These are phyloP conservation scores for Theobroma cacao DNA, from an alignment of 345 rosid genomes.

Conservation along the genomic window DNA sequence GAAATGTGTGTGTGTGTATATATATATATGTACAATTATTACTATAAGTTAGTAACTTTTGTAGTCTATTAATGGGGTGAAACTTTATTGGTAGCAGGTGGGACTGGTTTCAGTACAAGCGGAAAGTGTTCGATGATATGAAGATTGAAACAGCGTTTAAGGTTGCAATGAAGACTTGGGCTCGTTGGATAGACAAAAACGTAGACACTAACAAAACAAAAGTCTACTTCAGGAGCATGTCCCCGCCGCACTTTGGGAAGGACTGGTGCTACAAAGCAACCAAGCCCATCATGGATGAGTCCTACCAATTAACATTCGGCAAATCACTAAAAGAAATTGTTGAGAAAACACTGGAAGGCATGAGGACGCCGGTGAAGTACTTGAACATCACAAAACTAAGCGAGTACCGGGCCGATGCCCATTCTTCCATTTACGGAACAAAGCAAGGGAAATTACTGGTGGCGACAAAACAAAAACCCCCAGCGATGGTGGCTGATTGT, in stretches of 20 bases:
- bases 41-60: neutral
- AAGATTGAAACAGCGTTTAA: constrained; percentile 32
- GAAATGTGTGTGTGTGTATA: neutral
- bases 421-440: constrained; percentile 40
- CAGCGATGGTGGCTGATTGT: constrained; percentile 37
- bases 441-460: neutral
- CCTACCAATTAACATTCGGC: constrained; percentile 19
- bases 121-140: constrained; percentile 32
- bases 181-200: constrained; percentile 37
- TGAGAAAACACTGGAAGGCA: constrained; percentile 26
- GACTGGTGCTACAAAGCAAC: constrained; percentile 29
- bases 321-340: constrained; percentile 21
- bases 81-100: constrained; percentile 29
- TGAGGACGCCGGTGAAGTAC: constrained; percentile 35
- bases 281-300: constrained; percentile 25
- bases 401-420: constrained; percentile 40
- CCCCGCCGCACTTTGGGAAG: constrained; percentile 42
- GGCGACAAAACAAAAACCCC: constrained; percentile 11
- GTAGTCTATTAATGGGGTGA: neutral
- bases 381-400: constrained; percentile 47
- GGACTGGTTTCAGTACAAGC: constrained; percentile 34
- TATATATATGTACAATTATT: too few relatives aligned
- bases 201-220: constrained; percentile 27
- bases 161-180: constrained; percentile 46
- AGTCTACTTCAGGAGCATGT: constrained; percentile 45